Conservation (phyloP, 768 basidiomycete genomes). For the Lactarius psammicola region DNA sequence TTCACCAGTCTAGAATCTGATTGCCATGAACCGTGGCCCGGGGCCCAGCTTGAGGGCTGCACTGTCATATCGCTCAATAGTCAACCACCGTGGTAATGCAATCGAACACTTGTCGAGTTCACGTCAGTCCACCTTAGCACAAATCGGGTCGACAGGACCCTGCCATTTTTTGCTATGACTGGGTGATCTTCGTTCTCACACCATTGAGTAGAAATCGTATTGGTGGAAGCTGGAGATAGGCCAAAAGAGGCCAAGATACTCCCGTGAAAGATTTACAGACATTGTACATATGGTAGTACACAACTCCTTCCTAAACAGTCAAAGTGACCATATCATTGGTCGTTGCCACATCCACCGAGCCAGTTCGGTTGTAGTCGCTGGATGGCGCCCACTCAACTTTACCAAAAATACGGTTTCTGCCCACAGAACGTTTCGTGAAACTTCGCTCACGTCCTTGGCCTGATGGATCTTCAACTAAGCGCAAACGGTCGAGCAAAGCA, state of each 20-base stretch:
- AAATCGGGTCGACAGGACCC: background rate
- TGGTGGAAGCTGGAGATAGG: background rate
- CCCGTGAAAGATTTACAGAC: background rate
- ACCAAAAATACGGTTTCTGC: background rate
- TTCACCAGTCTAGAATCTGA: too few species aligned
- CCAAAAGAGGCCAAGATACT: background rate
- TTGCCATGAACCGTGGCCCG: too few species aligned
- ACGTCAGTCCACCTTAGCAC: background rate
- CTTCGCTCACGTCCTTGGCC: conserved; percentile 38
- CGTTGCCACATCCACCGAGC: conserved; percentile 11
- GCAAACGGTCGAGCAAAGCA: conserved; percentile 28
- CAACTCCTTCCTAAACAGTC: background rate
- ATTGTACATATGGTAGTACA: background rate
- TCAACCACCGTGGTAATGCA: too few species aligned
- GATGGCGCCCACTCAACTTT: conserved; percentile 14
- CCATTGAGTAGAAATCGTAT: background rate
- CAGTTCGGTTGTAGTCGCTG: background rate
- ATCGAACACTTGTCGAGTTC: background rate
- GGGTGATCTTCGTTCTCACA: background rate
- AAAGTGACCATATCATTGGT: conserved; percentile 11
- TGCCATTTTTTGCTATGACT: background rate
- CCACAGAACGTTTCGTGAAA: conserved; percentile 6
- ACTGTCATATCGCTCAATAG: too few species aligned
- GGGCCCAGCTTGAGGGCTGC: too few species aligned
- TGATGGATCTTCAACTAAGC: conserved; percentile 37